Conservation (phyloP, 805 yeast genomes). For the Saccharomyces eubayanus region DNA sequence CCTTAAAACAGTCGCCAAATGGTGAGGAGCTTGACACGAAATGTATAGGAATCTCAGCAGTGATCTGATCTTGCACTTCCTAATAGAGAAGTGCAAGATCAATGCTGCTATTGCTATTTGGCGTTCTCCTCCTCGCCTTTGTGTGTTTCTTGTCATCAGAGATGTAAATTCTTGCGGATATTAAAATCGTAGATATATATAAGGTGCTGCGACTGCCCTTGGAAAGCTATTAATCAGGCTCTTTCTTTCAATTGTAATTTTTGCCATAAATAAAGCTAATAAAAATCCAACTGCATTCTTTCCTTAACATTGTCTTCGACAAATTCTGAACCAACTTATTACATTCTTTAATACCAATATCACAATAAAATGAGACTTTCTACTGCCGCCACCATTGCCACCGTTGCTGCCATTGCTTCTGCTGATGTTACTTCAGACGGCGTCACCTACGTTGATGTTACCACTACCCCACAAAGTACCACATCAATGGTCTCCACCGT, state of each 20-base stretch:
- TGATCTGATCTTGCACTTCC: neutral
- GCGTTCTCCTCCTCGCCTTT: neutral
- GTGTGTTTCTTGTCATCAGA: neutral
- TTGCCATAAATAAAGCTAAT: neutral
- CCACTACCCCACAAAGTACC: conserved; percentile 43
- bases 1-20: neutral
- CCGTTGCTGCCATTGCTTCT: conserved; percentile 13
- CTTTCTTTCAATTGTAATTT: no score
- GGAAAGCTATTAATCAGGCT: neutral
- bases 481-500: conserved; percentile 39
- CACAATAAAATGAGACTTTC: conserved; percentile 10
- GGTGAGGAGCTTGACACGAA: neutral
- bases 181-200: neutral
- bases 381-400: conserved; percentile 4
- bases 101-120: neutral
- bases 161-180: neutral
- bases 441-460: conserved; percentile 39
- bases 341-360: conserved; percentile 4
- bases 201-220: neutral
- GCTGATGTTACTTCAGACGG: conserved; percentile 20
- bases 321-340: neutral
- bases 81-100: neutral
- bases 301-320: neutral
- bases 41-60: neutral
- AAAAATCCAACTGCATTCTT: conserved; percentile 5